Base-by-base conservation (phyloP, 2,329 filamentous ascomycete species). In the Chaetothyriales sp. region DNA sequence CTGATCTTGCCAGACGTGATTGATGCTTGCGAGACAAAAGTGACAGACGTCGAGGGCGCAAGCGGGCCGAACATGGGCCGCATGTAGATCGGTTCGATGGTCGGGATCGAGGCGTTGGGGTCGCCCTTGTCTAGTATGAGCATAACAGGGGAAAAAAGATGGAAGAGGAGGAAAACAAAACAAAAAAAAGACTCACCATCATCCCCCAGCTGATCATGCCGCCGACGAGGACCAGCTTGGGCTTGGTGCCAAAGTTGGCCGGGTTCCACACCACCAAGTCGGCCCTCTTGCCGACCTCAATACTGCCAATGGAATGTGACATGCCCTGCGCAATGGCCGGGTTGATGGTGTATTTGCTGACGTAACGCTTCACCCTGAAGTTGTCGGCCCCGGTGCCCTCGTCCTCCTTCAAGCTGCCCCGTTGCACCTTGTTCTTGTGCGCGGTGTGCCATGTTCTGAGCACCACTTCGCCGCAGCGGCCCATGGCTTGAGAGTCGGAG, bases 301-400 rank as follows among this genome's bases (percentile, higher is more conserved):
- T 70, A 60, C 85, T 90, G 6, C 90, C 90, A 56, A 97, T 79
- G 2, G 94, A 63, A 65, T 95, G 90, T 0, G 75, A 70, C 82
- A 97, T 94, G 2, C 90, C 90, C 68, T 97, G 90, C 0, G 89
- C 82, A 56, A 95, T 75, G 9, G 90, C 88, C 1, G 90, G 88
- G 69, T 97, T 97, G 70, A 97, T 82, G 19, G 90, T 97, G 68
- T 95, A 95, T 72, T 97, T 97, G 71, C 84, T 88, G 46, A 97
- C 76, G 66, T 97, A 97, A 22, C 90, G 72, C 73, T 94, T 95
- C 5, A 94, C 90, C 43, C 90, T 75, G 70, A 88, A 89, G 67
- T 97, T 97, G 65, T 97, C 90, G 0, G 85, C 87, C 9, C 75
- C 83, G 0, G 85, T 83, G 19, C 78, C 86, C 57, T 83, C 75